Base-by-base conservation (phyloP, 306 rosid genomes). In the Heteromeles arbutifolia region DNA sequence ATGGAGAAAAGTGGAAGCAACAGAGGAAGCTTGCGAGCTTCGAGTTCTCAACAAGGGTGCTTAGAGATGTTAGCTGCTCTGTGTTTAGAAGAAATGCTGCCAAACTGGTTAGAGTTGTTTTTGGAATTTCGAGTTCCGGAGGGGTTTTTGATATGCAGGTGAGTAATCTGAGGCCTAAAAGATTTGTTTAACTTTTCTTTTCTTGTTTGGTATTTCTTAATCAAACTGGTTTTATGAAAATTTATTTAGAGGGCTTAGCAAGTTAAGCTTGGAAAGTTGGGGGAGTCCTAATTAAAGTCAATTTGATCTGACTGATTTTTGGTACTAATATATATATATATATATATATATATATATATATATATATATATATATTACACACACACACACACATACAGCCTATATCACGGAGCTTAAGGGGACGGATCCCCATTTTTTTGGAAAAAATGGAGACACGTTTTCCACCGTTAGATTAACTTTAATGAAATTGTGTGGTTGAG, bases 41-140 rank as follows among this genome's bases (percentile, higher is more conserved):
- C 76, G 98, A 88, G 80, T 92, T 92, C 39, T 87, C 98, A 0
- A 86, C 94, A 0, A 85, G 94, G 72, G 87, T 90, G 70, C 90
- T 90, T 48, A 82, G 94, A 67, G 94, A 92, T 34, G 90, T 83
- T 28, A 91, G 92, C 34, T 87, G 87, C 25, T 67, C 82, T 13
- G 86, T 86, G 48, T 91, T 88, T 32, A 81, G 92, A 74, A 80
- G 25, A 39, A 87, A 84, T 57, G 88, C 90, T 57, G 79, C 85
- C 11, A 90, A 88, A 77, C 67, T 92, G 78, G 87, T 92, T 15
- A 41, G 65, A 54, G 66, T 76, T 64, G 25, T 92, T 32, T 77
- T 79, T 0, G 69, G 45, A 45, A 48, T 86, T 79, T 79, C 91
- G 19, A 70, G 13, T 53, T 17, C 61, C 6, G 87, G 78, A 48